Conservation (phyloP, 129 eudicot species). For the Oenanthe sinensis region DNA sequence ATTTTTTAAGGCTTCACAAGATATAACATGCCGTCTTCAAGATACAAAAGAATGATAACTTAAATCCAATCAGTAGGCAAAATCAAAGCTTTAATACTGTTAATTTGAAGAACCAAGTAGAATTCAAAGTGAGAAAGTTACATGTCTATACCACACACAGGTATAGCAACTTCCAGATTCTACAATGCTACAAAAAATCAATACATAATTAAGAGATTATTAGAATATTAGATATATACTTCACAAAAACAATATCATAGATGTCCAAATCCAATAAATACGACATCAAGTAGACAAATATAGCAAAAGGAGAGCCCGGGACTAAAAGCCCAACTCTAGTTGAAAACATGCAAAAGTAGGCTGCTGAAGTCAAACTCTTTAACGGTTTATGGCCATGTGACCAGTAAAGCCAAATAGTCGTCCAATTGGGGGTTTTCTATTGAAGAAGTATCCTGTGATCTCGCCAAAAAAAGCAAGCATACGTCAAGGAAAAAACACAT, state of each 20-base stretch:
- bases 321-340: neutral
- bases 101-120: neutral
- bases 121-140: neutral
- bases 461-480: neutral
- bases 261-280: neutral
- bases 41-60: neutral
- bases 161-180: neutral
- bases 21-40: neutral
- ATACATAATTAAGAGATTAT: no score
- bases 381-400: neutral
- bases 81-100: neutral
- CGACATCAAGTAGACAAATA: neutral
- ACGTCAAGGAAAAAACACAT: neutral
- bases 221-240: neutral
- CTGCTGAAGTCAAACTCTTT: neutral
- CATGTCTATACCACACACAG: neutral
- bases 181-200: neutral
- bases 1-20: neutral
- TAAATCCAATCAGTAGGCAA: neutral
- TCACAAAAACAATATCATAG: neutral
- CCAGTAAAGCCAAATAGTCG: neutral
- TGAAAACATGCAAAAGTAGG: neutral
- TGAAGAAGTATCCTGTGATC: neutral
- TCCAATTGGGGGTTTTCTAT: neutral
- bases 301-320: neutral